Base-by-base conservation (phyloP, 2,329 filamentous ascomycete genomes). In the Macroventuria anomochaeta region DNA sequence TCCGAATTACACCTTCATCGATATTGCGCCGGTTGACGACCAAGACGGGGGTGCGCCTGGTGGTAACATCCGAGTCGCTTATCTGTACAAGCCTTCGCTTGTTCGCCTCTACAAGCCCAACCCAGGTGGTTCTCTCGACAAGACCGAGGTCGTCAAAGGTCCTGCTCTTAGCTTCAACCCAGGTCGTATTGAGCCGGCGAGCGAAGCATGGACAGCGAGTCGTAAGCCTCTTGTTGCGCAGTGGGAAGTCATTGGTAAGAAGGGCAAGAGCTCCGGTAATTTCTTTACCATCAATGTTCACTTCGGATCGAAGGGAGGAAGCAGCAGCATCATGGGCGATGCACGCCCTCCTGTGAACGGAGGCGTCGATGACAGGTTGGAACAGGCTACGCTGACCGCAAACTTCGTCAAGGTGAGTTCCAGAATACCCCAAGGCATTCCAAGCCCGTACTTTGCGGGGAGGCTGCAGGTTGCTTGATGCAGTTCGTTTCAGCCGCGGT, bases 271-370 rank as follows among this genome's bases (percentile, higher is more conserved):
- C 33, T 31, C 50, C 1, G 60, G 64, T 3, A 58, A 47, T 1
- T 86, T 90, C 74, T 90, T 88, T 73, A 89, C 88, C 2, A 78
- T 91, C 57, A 90, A 90, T 65, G 85, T 90, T 32, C 88, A 90
- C 75, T 85, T 85, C 64, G 80, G 79, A 0, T 85, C 81, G 64
- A 90, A 90, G 75, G 85, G 85, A 23, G 88, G 88, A 31, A 83
- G 84, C 18, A 83, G 84, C 5, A 81, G 83, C 7, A 73, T 89
- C 8, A 82, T 89, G 57, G 87, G 88, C 7, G 87, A 90, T 63
- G 75, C 81, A 0, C 79, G 88, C 7, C 85, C 88, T 1, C 88
- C 88, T 0, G 77, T 88, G 8, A 90, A 91, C 69, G 81, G 81
- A 7, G 87, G 81, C 7, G 80, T 90, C 1, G 80, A 80, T 12